Percentiles rank a stretch among this genome's conserved stretches.
Conservation (phyloP, 108 stramenopile genomes). For the Skeletonema potamos region DNA sequence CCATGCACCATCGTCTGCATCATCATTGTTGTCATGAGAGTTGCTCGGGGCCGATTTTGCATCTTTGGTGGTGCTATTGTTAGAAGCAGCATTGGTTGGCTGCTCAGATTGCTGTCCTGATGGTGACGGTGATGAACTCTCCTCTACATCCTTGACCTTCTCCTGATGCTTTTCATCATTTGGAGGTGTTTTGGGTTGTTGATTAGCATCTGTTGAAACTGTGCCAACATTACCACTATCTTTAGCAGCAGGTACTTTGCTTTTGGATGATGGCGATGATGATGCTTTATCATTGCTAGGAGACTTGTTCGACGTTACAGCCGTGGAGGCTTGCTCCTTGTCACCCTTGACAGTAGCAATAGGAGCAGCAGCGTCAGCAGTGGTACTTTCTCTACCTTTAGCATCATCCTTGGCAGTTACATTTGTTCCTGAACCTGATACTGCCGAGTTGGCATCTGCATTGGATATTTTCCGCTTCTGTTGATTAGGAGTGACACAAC, state of each 20-base stretch:
- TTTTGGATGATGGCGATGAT: background rate
- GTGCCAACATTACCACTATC: background rate
- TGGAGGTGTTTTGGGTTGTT: background rate
- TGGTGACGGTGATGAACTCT: background rate
- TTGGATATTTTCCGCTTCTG: slow-evolving; percentile 26
- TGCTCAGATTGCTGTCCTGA: background rate
- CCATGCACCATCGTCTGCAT: slow-evolving; percentile 58
- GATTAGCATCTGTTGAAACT: background rate
- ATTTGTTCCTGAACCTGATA: slow-evolving; percentile 9
- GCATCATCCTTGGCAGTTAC: background rate
- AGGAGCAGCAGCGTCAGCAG: background rate
- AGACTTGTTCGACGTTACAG: background rate
- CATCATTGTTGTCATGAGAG: slow-evolving; percentile 4
- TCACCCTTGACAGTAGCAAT: background rate
- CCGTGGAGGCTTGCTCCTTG: background rate
- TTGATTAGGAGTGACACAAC: background rate
- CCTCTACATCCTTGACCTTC: background rate
- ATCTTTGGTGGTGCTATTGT: background rate
- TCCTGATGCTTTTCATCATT: background rate
- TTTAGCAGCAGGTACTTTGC: background rate
- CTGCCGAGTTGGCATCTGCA: slow-evolving; percentile 1
- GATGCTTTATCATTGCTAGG: background rate
- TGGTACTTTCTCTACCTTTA: background rate
- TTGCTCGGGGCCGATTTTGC: background rate
- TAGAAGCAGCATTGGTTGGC: background rate